Conservation (phyloP, 306 rosid genomes). For the Rosa chinensis region DNA sequence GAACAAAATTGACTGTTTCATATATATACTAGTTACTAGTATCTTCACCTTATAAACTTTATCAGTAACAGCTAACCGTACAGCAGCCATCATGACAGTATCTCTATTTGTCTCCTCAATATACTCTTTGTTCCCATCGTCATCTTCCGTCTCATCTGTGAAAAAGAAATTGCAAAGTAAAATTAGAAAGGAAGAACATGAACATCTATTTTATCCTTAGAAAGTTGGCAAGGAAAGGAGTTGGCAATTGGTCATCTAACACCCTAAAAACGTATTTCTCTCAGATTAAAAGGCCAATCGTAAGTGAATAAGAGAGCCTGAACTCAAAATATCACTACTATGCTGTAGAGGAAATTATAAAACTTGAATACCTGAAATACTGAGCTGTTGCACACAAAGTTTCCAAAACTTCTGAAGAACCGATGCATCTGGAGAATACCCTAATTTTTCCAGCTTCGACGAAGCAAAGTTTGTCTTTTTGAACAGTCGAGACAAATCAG, state of each 20-base stretch:
- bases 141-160: constrained; percentile 84
- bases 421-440: constrained; percentile 59
- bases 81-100: constrained; percentile 73
- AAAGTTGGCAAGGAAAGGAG: not conserved
- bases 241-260: not conserved
- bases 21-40: not conserved
- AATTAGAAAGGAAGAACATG: constrained; percentile 7
- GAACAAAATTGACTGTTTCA: not conserved
- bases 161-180: constrained; percentile 23
- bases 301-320: not conserved
- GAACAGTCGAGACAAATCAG: constrained; percentile 67
- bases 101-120: constrained; percentile 77
- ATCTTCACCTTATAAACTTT: constrained; percentile 67
- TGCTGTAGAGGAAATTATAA: not conserved
- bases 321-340: not conserved
- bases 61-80: constrained; percentile 60
- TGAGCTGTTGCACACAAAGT: constrained; percentile 75
- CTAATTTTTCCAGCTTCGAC: constrained; percentile 65
- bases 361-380: constrained; percentile 53
- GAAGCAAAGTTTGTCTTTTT: constrained; percentile 46
- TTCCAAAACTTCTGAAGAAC: constrained; percentile 70
- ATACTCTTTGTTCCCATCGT: constrained; percentile 68
- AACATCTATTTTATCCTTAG: not conserved
- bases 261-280: not conserved
- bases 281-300: not conserved